phyloP scores from a whole-genome alignment of 2,329 filamentous ascomycete species.

The Exophiala sp. region DNA sequence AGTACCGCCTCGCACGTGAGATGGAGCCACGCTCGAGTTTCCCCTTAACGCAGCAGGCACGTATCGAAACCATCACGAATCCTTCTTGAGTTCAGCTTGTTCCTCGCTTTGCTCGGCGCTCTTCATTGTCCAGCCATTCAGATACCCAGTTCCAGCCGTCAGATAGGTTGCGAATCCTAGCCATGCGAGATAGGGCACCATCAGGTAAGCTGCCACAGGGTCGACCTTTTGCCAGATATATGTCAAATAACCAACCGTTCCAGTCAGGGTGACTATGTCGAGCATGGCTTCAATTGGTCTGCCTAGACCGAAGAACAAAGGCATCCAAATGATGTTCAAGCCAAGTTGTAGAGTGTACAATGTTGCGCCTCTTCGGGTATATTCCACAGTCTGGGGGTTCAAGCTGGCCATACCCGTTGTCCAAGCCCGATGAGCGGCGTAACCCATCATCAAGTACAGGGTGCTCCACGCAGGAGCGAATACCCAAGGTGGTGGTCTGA shows the following conservation, averaged over 20 bases:
- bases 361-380: slow-evolving; percentile 66
- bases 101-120: slow-evolving; percentile 18
- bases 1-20: not conserved
- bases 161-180: slow-evolving; percentile 84
- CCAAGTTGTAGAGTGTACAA: slow-evolving; percentile 83
- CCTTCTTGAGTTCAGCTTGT: slow-evolving; percentile 5
- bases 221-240: slow-evolving; percentile 76
- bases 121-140: slow-evolving; percentile 65
- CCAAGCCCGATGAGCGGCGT: slow-evolving; percentile 77
- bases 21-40: not conserved
- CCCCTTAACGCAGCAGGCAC: not conserved
- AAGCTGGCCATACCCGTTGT: slow-evolving; percentile 59
- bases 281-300: slow-evolving; percentile 69
- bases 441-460: slow-evolving; percentile 73
- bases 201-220: slow-evolving; percentile 64
- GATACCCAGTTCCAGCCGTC: slow-evolving; percentile 62
- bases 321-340: slow-evolving; percentile 86
- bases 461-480: slow-evolving; percentile 59
- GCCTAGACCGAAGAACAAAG: slow-evolving; percentile 80
- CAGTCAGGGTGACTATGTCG: slow-evolving; percentile 71
- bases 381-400: slow-evolving; percentile 52
- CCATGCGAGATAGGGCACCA: slow-evolving; percentile 83
- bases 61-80: slow-evolving; percentile 1
- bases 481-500: slow-evolving; percentile 54
- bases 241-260: slow-evolving; percentile 68